Evolutionary conservation across 768 basidiomycete genomes (phyloP), one percentile per base, ranked within the genome.

Genomic region (Suillus ampliporus): DNA sequence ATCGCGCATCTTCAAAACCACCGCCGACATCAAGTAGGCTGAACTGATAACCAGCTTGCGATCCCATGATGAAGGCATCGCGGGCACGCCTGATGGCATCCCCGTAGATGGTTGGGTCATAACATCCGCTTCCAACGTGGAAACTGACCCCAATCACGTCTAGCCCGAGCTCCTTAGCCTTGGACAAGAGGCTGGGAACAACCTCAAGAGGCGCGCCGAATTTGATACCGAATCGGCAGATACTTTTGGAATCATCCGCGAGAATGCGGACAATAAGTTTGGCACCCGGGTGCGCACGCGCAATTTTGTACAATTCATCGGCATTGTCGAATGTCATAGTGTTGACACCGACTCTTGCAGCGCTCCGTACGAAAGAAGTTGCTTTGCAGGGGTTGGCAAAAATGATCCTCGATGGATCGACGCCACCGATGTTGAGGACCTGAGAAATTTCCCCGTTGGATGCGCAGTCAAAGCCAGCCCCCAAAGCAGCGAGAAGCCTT

Each of bases 311-410:
- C 19, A 99, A 80, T 74, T 99, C 97, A 78, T 99, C 97, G 44
- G 86, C 85, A 77, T 99, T 99, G 81, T 99, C 97, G 74, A 99
- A 99, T 6, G 97, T 98, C 97, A 98, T 97, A 79, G 85, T 88
- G 72, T 94, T 85, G 58, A 99, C 96, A 23, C 91, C 89, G 37
- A 81, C 77, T 68, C 84, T 87, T 46, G 89, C 88, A 17, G 97
- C 92, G 68, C 87, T 86, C 54, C 95, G 91, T 69, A 99, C 84
- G 80, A 96, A 98, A 0, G 95, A 97, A 13, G 86, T 83, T 2
- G 97, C 93, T 79, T 99, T 99, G 89, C 97, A 99, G 0, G 97
- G 97, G 78, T 99, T 99, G 66, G 97, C 97, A 71, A 95, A 99
- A 73, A 99, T 94, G 82, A 99, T 91, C 62, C 90, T 86, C 59